phyloP scores from a whole-genome alignment of 2,329 filamentous ascomycete genomes.

The Colletotrichum higginsianum region DNA sequence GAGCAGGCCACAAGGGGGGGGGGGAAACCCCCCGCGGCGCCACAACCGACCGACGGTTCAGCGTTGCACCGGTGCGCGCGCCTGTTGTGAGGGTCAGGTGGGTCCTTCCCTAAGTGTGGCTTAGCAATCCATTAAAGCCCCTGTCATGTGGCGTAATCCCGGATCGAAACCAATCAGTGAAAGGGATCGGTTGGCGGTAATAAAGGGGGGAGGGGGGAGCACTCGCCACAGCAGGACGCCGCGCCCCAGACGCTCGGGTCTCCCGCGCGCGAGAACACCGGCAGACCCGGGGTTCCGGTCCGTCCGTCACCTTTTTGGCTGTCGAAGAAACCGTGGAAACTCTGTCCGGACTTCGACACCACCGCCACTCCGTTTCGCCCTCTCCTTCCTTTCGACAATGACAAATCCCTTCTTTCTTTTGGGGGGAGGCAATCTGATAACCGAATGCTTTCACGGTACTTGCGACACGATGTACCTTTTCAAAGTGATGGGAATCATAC shows the following conservation, averaged over 20 bases:
- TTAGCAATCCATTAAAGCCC: neutral
- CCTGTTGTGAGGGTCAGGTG: too few species aligned
- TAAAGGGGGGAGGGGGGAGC: too few species aligned
- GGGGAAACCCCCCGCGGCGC: neutral
- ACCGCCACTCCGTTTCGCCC: neutral
- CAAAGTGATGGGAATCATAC: neutral
- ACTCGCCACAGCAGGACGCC: slow-evolving; percentile 2
- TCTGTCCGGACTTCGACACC: slow-evolving; percentile 21
- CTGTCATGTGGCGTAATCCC: neutral
- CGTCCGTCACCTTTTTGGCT: neutral
- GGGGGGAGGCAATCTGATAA: neutral
- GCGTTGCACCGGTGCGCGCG: neutral
- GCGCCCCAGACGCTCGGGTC: slow-evolving; percentile 1
- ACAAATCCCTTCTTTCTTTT: slow-evolving; percentile 1
- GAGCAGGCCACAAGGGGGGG: too few species aligned
- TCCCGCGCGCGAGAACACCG: neutral
- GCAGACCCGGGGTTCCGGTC: slow-evolving; percentile 15
- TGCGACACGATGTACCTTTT: neutral
- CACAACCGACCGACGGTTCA: slow-evolving; percentile 16
- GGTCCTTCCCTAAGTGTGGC: neutral
- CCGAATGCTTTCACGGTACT: neutral
- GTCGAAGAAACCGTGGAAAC: slow-evolving; percentile 6
- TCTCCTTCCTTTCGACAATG: neutral
- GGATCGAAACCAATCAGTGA: neutral
- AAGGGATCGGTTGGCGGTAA: neutral